Base-by-base conservation (phyloP, 2,329 filamentous ascomycete species). In the Myriosclerotinia curreyana region DNA sequence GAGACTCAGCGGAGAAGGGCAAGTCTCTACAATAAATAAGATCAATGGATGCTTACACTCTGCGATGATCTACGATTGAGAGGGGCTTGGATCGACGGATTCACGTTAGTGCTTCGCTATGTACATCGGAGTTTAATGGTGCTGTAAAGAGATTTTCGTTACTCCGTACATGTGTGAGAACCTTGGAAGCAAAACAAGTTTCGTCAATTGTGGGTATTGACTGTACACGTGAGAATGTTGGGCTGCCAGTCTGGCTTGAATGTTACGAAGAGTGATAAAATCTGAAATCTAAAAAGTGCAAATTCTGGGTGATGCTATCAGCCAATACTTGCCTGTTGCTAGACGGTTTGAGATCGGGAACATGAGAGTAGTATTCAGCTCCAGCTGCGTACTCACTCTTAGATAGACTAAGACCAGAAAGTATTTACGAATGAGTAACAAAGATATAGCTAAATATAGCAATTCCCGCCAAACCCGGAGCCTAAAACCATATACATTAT, bases 1-100 rank as follows among this genome's bases (percentile, higher is more conserved):
- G 28, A 31, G 12, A 56, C 54, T 15, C 28, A 20, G 28, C 12
- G 42, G 42, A 31, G 14, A 34, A 34, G n/a, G 22, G 20, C 2
- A 22, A 58, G 20, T 31, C 25, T 34, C n/a, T 14, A 17, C 12
- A 12, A 36, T 22, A 14, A 38, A 48, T 22, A 58, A 34, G 20
- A 58, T 36, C 36, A 17, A 25, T 14, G 40, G 40, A 58, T 48
- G 46, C 42, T 40, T 58, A 58, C 28, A 36, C 42, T 58, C 20
- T 11, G 28, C 20, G 20, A 34, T 58, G 42, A 58, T 58, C 54
- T 58, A 58, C 54, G 54, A 22, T 58, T 36, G 34, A 36, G 54
- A 36, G 28, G 42, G 42, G 25, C 28, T 36, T 58, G 9, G 54
- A 36, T 58, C n/a, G 11, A 36, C 8, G 20, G 40, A 31, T 44